A percentile compares a stretch with the other conserved stretches of the same genome.
Evolutionary conservation across 2,329 filamentous ascomycete genomes (phyloP).

Genomic region (Penicillium freii): DNA sequence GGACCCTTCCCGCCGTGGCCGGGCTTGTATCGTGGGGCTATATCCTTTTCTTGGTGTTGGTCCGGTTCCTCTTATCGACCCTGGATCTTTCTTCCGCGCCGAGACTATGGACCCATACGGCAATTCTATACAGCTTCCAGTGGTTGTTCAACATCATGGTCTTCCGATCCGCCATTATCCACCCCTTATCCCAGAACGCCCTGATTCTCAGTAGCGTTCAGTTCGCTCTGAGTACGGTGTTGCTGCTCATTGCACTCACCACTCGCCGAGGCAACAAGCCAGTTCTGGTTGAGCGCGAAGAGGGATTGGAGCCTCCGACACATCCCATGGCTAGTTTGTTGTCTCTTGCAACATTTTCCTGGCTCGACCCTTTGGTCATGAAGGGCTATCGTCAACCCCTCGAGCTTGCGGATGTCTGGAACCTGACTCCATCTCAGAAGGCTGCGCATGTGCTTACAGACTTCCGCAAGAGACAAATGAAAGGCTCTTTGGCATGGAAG

Average conservation of each 20-base stretch:
- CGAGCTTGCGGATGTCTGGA: slow-evolving; percentile 87
- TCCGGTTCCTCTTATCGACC: slow-evolving; percentile 66
- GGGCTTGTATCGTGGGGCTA: slow-evolving; percentile 78
- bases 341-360: slow-evolving; percentile 81
- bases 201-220: slow-evolving; percentile 68
- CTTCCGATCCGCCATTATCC: slow-evolving; percentile 82
- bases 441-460: slow-evolving; percentile 74
- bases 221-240: slow-evolving; percentile 70
- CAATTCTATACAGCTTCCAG: slow-evolving; percentile 73
- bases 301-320: slow-evolving; percentile 77
- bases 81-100: slow-evolving; percentile 65
- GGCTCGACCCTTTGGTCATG: slow-evolving; percentile 88
- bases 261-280: slow-evolving; percentile 91
- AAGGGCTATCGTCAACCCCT: slow-evolving; percentile 82
- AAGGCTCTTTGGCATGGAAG: slow-evolving; percentile 73
- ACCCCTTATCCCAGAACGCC: slow-evolving; percentile 63
- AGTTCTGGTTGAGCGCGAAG: slow-evolving; percentile 84
- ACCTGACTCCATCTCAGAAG: slow-evolving; percentile 83
- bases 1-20: slow-evolving; percentile 60
- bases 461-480: slow-evolving; percentile 83
- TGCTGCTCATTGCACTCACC: slow-evolving; percentile 73
- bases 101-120: slow-evolving; percentile 88
- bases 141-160: slow-evolving; percentile 75
- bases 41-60: slow-evolving; percentile 67
- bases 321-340: slow-evolving; percentile 87